phyloP scores from a whole-genome alignment of 2,329 filamentous ascomycete genomes.

The Exutisphaerella laricina region DNA sequence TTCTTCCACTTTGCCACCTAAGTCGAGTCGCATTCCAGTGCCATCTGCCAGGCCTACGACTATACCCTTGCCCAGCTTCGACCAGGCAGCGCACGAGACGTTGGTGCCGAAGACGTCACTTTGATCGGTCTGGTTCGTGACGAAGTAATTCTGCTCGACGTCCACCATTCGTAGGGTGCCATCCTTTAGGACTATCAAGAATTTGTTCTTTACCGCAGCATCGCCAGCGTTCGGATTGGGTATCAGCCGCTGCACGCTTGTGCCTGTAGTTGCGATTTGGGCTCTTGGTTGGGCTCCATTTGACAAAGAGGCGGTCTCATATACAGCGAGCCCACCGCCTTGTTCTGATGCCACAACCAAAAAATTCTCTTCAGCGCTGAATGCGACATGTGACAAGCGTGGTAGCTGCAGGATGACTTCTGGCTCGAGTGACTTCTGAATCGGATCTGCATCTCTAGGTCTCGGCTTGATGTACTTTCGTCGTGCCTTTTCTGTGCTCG shows the following conservation, averaged over 20 bases:
- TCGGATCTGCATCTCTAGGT: conserved; percentile 48
- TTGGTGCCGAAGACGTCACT: conserved; percentile 59
- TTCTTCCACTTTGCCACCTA: conserved; percentile 66
- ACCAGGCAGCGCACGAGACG: conserved; percentile 86
- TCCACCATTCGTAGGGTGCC: conserved; percentile 83
- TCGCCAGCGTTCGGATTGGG: conserved; percentile 65
- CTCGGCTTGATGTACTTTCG: conserved; percentile 56
- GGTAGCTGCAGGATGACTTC: conserved; percentile 67
- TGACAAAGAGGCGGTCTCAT: conserved; percentile 64
- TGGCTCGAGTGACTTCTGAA: conserved; percentile 43
- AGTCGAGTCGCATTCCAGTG: conserved; percentile 73
- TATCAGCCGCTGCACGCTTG: conserved; percentile 65
- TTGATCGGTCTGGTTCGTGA: conserved; percentile 56
- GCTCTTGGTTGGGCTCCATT: conserved; percentile 59
- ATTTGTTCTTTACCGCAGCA: conserved; percentile 28
- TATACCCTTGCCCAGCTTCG: conserved; percentile 84
- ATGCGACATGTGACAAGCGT: conserved; percentile 80
- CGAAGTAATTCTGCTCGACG: conserved; percentile 54
- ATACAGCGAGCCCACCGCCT: conserved; percentile 77
- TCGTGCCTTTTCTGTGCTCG: conserved; percentile 70
- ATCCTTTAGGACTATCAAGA: conserved; percentile 72
- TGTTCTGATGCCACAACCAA: conserved; percentile 76
- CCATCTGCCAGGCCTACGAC: conserved; percentile 81
- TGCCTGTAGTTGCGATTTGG: conserved; percentile 70
- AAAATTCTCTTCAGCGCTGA: conserved; percentile 82